Base-by-base conservation (phyloP, 2,329 filamentous ascomycete genomes). In the Pseudogymnoascus sp. region DNA sequence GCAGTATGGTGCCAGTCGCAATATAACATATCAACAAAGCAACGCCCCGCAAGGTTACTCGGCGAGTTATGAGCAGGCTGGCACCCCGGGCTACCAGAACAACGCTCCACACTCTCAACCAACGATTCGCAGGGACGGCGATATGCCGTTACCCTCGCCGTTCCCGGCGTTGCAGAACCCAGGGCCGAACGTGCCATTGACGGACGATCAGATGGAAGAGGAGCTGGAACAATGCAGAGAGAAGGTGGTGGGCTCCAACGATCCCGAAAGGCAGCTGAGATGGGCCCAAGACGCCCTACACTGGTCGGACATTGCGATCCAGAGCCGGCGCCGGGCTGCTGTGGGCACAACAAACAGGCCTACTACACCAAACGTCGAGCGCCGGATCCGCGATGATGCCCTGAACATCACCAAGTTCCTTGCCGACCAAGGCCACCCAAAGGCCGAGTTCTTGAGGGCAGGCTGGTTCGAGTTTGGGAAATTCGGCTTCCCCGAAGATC, bases 381-480 rank as follows among this genome's bases (percentile, higher is more conserved):
- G 95, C 70, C 90, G 96, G 70, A 79, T 99, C 65, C 87, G 88
- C 64, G 78, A 88, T 58, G 94, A 99, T 73, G 91, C 94, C 32
- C 82, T 96, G 76, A 97, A 92, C 71, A 94, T 99, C 64, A 88
- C 97, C 67, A 83, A 82, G 61, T 97, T 97, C 72, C 79, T 99
- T 35, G 89, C 93, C 22, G 88, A 92, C 59, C 94, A 99, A 73
- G 85, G 88, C 65, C 94, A 99, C 68, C 94, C 94, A 22, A 91
- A 94, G 70, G 94, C 94, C 22, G 85, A 95, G 66, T 99, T 97
- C 73, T 90, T 97, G 78, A 86, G 86, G 69, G 90, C 91, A 63
- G 97, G 96, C 81, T 99, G 94, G 94, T 80, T 96, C 58, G 94
- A 99, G 72, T 99, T 97, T 79, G 94, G 94, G 67, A 96, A 96